Evolutionary conservation across 2,329 filamentous ascomycete genomes (phyloP).

Genomic region (Davidsoniella virescens): DNA sequence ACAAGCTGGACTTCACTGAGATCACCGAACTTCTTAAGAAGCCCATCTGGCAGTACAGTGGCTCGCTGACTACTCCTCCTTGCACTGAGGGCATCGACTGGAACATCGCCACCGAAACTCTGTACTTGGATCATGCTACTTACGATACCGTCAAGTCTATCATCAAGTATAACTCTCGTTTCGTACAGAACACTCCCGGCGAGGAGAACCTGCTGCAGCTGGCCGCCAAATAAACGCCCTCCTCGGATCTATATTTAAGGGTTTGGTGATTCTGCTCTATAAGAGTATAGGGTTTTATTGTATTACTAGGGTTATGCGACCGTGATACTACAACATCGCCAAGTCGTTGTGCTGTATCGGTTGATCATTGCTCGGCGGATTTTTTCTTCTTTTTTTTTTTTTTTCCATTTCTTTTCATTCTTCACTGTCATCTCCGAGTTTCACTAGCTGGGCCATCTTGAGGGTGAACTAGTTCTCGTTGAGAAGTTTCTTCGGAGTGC

Average conservation of each 20-base stretch:
- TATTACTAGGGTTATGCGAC: neutral
- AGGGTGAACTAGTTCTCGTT: too few relatives aligned
- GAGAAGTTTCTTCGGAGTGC: neutral
- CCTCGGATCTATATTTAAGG: neutral
- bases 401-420: neutral
- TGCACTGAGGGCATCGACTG: slow-evolving; percentile 41
- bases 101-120: slow-evolving; percentile 31
- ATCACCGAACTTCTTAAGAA: slow-evolving; percentile 23
- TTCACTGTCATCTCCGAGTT: neutral
- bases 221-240: neutral
- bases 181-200: slow-evolving; percentile 34
- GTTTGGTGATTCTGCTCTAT: neutral
- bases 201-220: slow-evolving; percentile 23
- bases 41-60: slow-evolving; percentile 26
- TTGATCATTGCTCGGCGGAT: too few relatives aligned
- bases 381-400: neutral
- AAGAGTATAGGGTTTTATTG: neutral
- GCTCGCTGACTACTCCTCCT: slow-evolving; percentile 46
- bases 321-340: neutral
- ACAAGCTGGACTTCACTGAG: slow-evolving; percentile 26
- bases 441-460: neutral
- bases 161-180: slow-evolving; percentile 39
- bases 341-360: neutral
- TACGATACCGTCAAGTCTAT: slow-evolving; percentile 36
- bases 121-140: slow-evolving; percentile 30